A percentile compares a stretch with the other conserved stretches of the same genome.
These are phyloP conservation scores for Chlamydomonas urium DNA, from an alignment of 139 green algal genomes.

Conservation along the genomic window DNA sequence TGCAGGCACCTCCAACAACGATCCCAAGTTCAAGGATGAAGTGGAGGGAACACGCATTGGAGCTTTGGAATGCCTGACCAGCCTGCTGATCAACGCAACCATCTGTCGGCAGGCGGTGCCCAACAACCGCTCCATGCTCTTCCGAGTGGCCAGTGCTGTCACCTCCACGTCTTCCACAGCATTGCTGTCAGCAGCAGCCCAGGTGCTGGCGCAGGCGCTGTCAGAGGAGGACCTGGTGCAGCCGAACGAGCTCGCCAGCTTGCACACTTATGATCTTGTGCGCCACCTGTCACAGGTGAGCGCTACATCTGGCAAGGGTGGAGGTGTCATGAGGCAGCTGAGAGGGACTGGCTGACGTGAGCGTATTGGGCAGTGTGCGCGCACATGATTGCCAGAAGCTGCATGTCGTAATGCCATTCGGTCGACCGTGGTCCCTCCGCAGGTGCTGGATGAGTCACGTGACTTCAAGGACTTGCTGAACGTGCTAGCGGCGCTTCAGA, in stretches of 20 bases:
- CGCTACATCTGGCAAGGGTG: no score
- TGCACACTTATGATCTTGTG: conserved; percentile 12
- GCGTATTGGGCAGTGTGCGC: no score
- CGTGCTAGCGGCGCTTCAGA: conserved; percentile 11
- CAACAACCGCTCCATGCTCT: conserved; percentile 14
- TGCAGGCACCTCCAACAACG: neutral
- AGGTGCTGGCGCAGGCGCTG: conserved; percentile 11
- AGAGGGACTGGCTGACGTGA: no score
- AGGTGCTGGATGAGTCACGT: conserved; percentile 5
- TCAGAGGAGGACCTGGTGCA: conserved; percentile 10
- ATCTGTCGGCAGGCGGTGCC: conserved; percentile 5
- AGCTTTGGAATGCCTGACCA: conserved; percentile 6
- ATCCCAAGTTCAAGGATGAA: conserved; percentile 2
- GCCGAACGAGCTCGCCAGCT: neutral
- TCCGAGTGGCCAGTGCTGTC: conserved; percentile 8
- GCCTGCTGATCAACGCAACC: conserved; percentile 11
- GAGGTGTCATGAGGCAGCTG: no score
- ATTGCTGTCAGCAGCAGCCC: conserved; percentile 1
- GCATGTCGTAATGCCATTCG: no score
- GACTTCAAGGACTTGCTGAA: conserved; percentile 9
- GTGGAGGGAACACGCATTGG: neutral
- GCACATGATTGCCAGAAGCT: no score
- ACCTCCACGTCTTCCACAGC: neutral
- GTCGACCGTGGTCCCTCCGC: no score
- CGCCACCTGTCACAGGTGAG: conserved; percentile 9